Base-by-base conservation (phyloP, 371 early-diverging fungal species). In the Zychaea mexicana region DNA sequence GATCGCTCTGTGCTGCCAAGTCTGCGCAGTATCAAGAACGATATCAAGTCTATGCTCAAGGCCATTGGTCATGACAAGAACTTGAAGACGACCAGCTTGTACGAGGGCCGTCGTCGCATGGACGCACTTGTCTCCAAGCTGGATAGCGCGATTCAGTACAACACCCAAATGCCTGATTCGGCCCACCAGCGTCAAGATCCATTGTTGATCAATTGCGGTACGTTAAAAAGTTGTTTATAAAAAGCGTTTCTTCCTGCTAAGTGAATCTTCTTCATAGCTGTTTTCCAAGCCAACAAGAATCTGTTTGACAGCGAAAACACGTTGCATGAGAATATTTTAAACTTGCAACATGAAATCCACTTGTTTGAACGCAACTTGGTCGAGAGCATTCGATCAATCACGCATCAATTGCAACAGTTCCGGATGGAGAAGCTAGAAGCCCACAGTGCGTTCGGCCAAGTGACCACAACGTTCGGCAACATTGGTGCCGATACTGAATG, bases 221-320 rank as follows among this genome's bases (percentile, higher is more conserved):
- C 7, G n/a, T n/a, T n/a, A n/a, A n/a, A n/a, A n/a, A n/a, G n/a
- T n/a, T n/a, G n/a, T n/a, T n/a, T n/a, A n/a, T n/a, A n/a, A n/a
- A n/a, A n/a, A n/a, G n/a, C 2, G 38, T 55, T 17, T 1, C 45
- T 17, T 13, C 52, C 12, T 31, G 9, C 30, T 57, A 63, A n/a
- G 19, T 2, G 36, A 2, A 32, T 21, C 31, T 21, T 33, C 19
- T 22, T 36, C 36, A 21, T 57, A 60, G 68, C 67, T 52, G 67
- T 79, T 2, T 70, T 69, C 32, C 69, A 75, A 47, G 65, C 73
- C 3, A 62, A 70, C 28, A 68, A 72, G 15, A 67, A 63, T 19
- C 59, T 79, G 9, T 65, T 71, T 46, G 69, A 77, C 12, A 60
- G 74, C n/a, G 83, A 82, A 58, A 82, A 82, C 54, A 62, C 55